A percentile compares a stretch with the other conserved stretches of the same genome.
Evolutionary conservation across 2,329 filamentous ascomycete genomes (phyloP).

Genomic region (Nemania bipapillata): DNA sequence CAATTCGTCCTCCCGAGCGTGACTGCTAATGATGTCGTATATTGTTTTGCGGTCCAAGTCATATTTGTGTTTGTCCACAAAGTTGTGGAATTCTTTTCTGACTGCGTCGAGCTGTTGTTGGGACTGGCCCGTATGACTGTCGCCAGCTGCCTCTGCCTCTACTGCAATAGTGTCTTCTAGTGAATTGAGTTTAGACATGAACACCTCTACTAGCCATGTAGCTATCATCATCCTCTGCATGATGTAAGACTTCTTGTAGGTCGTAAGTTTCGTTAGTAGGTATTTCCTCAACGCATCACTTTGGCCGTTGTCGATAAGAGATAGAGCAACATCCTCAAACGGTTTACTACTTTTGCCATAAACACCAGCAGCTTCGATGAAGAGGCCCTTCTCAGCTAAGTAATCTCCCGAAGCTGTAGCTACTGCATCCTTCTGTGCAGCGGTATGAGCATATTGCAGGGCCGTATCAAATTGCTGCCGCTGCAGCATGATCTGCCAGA

Average conservation of each 20-base stretch:
- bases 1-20: slow-evolving; percentile 91
- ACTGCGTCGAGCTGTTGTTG: slow-evolving; percentile 76
- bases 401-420: slow-evolving; percentile 92
- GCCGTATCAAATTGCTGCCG: slow-evolving; percentile 89
- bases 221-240: slow-evolving; percentile 98
- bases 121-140: slow-evolving; percentile 75
- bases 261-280: slow-evolving; percentile 81
- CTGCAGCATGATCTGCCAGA: slow-evolving; percentile 93
- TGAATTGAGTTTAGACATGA: slow-evolving; percentile 95
- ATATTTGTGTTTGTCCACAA: slow-evolving; percentile 82
- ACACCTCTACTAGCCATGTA: slow-evolving; percentile 93
- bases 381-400: slow-evolving; percentile 82
- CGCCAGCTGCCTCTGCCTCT: slow-evolving; percentile 81
- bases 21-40: slow-evolving; percentile 95
- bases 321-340: slow-evolving; percentile 93
- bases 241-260: slow-evolving; percentile 80
- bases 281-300: slow-evolving; percentile 92
- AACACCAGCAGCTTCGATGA: slow-evolving; percentile 83
- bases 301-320: slow-evolving; percentile 88
- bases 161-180: slow-evolving; percentile 94
- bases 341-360: slow-evolving; percentile 96
- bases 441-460: slow-evolving; percentile 82
- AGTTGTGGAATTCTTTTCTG: slow-evolving; percentile 85
- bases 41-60: slow-evolving; percentile 92
- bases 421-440: slow-evolving; percentile 86